phyloP scores from a whole-genome alignment of 139 green algal species.

The Protoeuglena noctilucae region DNA sequence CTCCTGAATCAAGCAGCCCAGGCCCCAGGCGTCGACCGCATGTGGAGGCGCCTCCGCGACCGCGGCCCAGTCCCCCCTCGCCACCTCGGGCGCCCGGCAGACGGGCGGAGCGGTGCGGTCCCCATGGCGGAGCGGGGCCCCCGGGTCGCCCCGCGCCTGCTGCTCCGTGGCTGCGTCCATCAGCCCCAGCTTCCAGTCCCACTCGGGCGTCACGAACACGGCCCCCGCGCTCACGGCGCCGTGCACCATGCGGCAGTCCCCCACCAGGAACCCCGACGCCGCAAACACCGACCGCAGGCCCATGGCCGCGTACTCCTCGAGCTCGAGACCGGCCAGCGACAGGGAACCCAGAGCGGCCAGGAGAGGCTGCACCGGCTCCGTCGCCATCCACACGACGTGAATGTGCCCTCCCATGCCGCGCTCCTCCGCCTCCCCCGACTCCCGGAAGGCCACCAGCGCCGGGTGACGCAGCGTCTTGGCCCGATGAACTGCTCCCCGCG shows the following conservation, averaged over 20 bases:
- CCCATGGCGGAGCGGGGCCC: conserved; percentile 41
- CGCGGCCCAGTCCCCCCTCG: conserved; percentile 55
- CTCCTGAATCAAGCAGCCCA: conserved; percentile 91
- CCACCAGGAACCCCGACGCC: conserved; percentile 89
- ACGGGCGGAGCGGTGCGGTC: conserved; percentile 68
- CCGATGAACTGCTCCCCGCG: not conserved
- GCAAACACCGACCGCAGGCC: conserved; percentile 70
- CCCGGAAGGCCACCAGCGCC: not conserved
- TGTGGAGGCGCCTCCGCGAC: conserved; percentile 59
- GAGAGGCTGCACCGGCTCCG: conserved; percentile 57
- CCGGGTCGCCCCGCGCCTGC: conserved; percentile 10
- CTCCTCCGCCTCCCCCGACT: conserved; percentile 33
- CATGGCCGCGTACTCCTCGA: conserved; percentile 74
- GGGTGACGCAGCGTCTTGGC: not conserved
- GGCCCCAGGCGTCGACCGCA: conserved; percentile 89
- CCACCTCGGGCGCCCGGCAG: conserved; percentile 39
- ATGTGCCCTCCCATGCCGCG: too few species aligned
- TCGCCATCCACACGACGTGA: conserved; percentile 69
- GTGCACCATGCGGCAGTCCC: conserved; percentile 87
- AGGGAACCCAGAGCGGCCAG: conserved; percentile 38
- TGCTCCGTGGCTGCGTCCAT: conserved; percentile 84
- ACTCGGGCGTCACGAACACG: conserved; percentile 68
- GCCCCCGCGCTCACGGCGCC: conserved; percentile 66
- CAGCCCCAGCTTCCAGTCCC: conserved; percentile 88
- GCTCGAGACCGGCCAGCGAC: conserved; percentile 28